Evolutionary conservation across 1,284 basidiomycete species (phyloP).

Genomic region (Puccinia horiana): DNA sequence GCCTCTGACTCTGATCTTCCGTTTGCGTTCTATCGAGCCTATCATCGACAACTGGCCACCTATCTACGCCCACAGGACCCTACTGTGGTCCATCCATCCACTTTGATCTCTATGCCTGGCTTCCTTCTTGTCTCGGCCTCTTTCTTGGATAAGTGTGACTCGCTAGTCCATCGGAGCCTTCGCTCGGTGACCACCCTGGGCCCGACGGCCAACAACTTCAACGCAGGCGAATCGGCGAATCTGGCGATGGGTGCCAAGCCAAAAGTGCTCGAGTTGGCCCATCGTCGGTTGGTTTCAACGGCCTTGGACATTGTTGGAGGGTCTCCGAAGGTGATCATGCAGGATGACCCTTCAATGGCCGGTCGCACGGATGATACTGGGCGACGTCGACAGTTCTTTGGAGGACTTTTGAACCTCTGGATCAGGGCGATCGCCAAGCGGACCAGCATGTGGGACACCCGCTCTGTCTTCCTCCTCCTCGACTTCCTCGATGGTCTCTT

Average conservation of each 20-base stretch:
- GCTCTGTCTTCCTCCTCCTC: conserved; percentile 61
- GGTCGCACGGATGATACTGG: background rate
- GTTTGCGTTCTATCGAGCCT: conserved; percentile 64
- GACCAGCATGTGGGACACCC: conserved; percentile 63
- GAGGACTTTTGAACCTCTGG: conserved; percentile 62
- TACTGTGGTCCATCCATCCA: conserved; percentile 54
- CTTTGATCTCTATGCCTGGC: conserved; percentile 61
- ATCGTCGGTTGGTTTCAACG: conserved; percentile 62
- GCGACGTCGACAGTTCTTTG: conserved; percentile 59
- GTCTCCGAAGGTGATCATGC: conserved; percentile 43
- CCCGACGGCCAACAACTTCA: conserved; percentile 61
- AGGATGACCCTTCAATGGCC: background rate
- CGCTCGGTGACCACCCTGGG: conserved; percentile 59
- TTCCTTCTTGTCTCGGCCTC: conserved; percentile 58
- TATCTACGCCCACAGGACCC: conserved; percentile 59
- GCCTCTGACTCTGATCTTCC: conserved; percentile 63
- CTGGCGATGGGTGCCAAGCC: conserved; percentile 62
- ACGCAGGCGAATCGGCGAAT: conserved; percentile 62
- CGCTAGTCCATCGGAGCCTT: conserved; percentile 56
- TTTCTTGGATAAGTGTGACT: conserved; percentile 56
- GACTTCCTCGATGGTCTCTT: conserved; percentile 56
- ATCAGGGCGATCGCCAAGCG: conserved; percentile 60
- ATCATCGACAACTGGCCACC: conserved; percentile 62
- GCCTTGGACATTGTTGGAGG: conserved; percentile 61
- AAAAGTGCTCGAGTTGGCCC: conserved; percentile 62